Conservation (phyloP, 2,329 filamentous ascomycete genomes). For the Tolypocladium amazonense region DNA sequence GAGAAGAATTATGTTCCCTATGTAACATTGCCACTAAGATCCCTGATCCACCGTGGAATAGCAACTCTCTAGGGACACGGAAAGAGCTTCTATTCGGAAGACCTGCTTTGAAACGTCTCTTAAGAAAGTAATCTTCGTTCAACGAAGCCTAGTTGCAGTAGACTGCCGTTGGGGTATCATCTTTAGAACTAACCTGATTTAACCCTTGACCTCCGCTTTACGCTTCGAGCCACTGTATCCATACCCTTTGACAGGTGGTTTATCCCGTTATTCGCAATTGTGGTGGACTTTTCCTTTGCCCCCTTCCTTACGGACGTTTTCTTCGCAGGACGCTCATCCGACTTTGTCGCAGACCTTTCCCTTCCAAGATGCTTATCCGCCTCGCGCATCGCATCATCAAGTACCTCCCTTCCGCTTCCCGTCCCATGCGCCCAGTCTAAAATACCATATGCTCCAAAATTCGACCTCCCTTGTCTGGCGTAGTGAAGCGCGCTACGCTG, state of each 20-base stretch:
- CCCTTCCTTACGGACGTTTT: neutral
- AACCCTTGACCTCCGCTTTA: neutral
- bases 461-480: neutral
- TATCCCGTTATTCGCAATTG: neutral
- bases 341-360: neutral
- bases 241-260: neutral
- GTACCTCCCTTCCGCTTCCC: neutral
- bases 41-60: no score
- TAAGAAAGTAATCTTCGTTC: no score
- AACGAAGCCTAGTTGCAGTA: no score
- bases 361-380: neutral
- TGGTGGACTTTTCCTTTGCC: neutral
- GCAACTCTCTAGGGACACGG: no score
- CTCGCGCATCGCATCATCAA: neutral
- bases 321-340: neutral
- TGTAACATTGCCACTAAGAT: no score
- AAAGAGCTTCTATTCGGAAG: no score
- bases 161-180: neutral
- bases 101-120: no score
- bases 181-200: neutral
- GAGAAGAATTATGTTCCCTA: no score
- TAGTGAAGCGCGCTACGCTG: constrained; percentile 26
- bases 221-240: neutral
- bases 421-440: neutral
- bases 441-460: neutral